Evolutionary conservation across 2,329 filamentous ascomycete species (phyloP), one percentile per base, ranked within the genome.

Genomic region (Colletotrichum destructivum): DNA sequence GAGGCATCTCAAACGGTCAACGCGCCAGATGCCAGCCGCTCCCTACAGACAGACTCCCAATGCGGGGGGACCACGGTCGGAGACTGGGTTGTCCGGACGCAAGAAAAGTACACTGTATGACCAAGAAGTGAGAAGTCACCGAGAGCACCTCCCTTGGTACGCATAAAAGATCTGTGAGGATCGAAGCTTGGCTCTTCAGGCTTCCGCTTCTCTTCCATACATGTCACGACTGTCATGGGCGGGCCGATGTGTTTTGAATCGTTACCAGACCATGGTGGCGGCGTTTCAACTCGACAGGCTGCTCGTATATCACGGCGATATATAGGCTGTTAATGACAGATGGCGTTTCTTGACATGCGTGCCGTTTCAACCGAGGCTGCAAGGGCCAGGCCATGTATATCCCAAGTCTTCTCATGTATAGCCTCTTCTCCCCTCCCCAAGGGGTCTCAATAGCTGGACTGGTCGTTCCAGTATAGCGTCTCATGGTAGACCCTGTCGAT

Each of bases 391-490:
- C 40, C 13, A 46, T 59, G 64, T 60, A 54, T 47, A 47, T 47
- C 46, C 31, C 44, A 42, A 49, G 64, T 68, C 44, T 16, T 31
- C 26, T 7, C 44, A 47, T 47, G 69, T 54, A 69, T 21, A 52
- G 12, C 47, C 46, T 59, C 40, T 40, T 54, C 31, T 26, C 26
- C 4, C 23, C 38, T 35, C 26, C 4, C 23, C 38, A 23, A 60
- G 18, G 49, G 40, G 66, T 72, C 46, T 71, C 76, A 87, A 75
- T 87, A 87, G 21, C 78, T 78, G 42, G 80, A 77, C 75, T 86
- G 76, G 72, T 88, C 82, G 70, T 88, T 88, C 86, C 86, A 88
- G 75, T 88, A 88, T 16, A 84, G 73, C 16, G 86, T 88, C 15
- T 86, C 84, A 72, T 83, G 81, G 61, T 79, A 82, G 8, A 84